Evolutionary conservation across 495 filamentous ascomycete genomes (phyloP).

Genomic region (Hyaloscypha finlandica): DNA sequence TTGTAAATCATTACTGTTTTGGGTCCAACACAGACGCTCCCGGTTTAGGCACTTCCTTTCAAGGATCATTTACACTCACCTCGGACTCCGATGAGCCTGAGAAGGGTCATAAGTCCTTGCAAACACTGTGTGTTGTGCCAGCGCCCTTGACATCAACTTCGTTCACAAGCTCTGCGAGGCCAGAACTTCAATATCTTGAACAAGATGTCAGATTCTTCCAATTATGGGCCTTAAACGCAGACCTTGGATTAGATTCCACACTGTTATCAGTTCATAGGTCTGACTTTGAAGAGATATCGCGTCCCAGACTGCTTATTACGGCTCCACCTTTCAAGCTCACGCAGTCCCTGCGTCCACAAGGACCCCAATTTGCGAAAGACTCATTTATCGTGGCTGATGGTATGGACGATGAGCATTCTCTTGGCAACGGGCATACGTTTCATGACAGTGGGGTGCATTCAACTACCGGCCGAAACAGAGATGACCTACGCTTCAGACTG

Average conservation of each 20-base stretch:
- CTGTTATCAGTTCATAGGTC: conserved; percentile 11
- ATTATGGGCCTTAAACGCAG: conserved; percentile 25
- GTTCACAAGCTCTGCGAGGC: neutral
- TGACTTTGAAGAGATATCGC: neutral
- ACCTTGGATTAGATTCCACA: conserved; percentile 28
- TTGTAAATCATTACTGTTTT: conserved; percentile 32
- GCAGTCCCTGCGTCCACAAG: neutral
- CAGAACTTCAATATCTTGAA: conserved; percentile 21
- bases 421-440: neutral
- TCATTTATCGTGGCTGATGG: conserved; percentile 27
- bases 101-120: neutral
- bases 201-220: conserved; percentile 33
- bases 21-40: neutral
- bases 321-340: conserved; percentile 11
- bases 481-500: conserved; percentile 12
- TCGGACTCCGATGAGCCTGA: neutral
- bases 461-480: neutral
- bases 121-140: conserved; percentile 15
- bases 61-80: conserved; percentile 16
- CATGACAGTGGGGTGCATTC: neutral
- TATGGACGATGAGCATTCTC: neutral
- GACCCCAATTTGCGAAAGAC: conserved; percentile 1
- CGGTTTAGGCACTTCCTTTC: neutral
- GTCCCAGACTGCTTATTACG: conserved; percentile 1
- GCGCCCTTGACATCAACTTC: conserved; percentile 12